phyloP scores from a whole-genome alignment of 129 eudicot species.

The Calendula officinalis region DNA sequence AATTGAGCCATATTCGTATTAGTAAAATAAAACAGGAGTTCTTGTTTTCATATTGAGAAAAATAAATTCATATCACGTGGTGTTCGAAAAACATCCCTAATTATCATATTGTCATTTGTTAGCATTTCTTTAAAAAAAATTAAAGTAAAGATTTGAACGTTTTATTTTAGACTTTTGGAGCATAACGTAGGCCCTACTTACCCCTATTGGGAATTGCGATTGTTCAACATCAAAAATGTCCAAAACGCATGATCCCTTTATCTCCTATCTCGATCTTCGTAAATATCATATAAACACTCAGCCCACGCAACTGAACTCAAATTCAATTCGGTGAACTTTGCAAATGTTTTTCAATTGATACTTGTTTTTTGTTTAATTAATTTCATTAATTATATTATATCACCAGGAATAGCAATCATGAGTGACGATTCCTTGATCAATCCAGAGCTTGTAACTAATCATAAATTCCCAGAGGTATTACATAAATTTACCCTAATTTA shows the following conservation, averaged over 20 bases:
- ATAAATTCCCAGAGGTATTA: slow-evolving; percentile 39
- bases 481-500: slow-evolving; percentile 5
- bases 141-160: too few species aligned
- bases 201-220: too few species aligned
- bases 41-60: too few species aligned
- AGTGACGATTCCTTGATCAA: slow-evolving; percentile 25
- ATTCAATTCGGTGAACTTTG: not conserved
- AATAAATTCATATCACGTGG: too few species aligned
- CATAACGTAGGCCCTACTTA: too few species aligned
- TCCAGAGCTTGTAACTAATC: slow-evolving; percentile 33
- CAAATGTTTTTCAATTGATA: not conserved
- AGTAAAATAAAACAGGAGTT: too few species aligned
- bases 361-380: not conserved
- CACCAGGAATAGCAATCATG: slow-evolving; percentile 19
- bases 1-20: too few species aligned
- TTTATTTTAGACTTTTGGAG: too few species aligned
- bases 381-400: not conserved
- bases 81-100: too few species aligned
- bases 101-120: too few species aligned
- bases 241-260: not conserved
- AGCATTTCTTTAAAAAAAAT: too few species aligned
- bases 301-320: slow-evolving; percentile 10
- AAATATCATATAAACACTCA: slow-evolving; percentile 8
- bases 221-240: not conserved
- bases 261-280: slow-evolving; percentile 23